These are phyloP conservation scores for Isoetes engelmannii DNA, from an alignment of 83 land plant species.

Conservation along the genomic window DNA sequence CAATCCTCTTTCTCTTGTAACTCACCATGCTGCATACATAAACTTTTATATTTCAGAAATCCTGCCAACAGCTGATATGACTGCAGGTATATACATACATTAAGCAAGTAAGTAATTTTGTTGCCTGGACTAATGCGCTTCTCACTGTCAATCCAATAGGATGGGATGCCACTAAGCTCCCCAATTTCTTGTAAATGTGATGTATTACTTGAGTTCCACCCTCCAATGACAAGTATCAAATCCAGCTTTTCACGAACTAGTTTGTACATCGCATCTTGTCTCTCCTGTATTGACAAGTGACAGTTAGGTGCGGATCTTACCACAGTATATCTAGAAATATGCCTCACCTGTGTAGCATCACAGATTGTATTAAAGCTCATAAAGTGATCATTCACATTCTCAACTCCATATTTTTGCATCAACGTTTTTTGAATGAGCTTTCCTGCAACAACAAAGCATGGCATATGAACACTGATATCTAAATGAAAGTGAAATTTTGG, in stretches of 20 bases:
- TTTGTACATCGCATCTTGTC: conserved; percentile 96
- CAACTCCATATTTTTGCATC: conserved; percentile 90
- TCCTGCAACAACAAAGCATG: conserved; percentile 37
- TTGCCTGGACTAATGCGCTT: conserved; percentile 85
- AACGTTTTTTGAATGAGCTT: conserved; percentile 74
- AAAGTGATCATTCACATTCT: conserved; percentile 71
- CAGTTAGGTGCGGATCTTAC: not conserved
- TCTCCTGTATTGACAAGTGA: conserved; percentile 45
- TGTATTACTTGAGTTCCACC: conserved; percentile 96
- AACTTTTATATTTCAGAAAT: not conserved
- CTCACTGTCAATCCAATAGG: conserved; percentile 90
- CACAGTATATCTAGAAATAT: not conserved
- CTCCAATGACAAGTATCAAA: conserved; percentile 84
- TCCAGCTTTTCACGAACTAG: conserved; percentile 74
- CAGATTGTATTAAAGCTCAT: conserved; percentile 93
- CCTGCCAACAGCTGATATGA: not conserved
- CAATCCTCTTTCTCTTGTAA: conserved; percentile 80
- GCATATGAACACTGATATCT: not conserved
- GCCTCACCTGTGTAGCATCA: conserved; percentile 90
- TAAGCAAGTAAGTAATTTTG: conserved; percentile 60
- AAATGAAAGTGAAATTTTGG: not conserved
- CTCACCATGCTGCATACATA: conserved; percentile 69
- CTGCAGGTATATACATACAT: conserved; percentile 38
- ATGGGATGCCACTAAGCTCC: conserved; percentile 73
- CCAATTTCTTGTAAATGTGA: conserved; percentile 96